Base-by-base conservation (phyloP, 2,329 filamentous ascomycete species). In the Annulohypoxylon truncatum region DNA sequence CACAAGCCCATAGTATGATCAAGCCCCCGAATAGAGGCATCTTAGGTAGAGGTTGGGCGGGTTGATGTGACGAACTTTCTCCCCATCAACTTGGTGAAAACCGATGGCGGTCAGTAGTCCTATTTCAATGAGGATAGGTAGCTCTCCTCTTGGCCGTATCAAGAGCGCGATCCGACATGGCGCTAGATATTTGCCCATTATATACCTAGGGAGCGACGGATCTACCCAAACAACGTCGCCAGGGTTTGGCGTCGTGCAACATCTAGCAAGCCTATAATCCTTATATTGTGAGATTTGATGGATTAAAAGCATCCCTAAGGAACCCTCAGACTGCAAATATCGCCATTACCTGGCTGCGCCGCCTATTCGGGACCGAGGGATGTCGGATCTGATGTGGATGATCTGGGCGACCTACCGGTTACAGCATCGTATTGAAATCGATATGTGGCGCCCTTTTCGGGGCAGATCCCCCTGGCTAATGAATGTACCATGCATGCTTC, bases 331-430 rank as follows among this genome's bases (percentile, higher is more conserved):
- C 12, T 33, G 8, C 29, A 35, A 33, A 26, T 53, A 35, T 54
- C 48, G 31, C 12, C 24, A 55, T 61, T 63, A 57, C 61, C 55
- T 55, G 54, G 47, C 44, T 61, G 52, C 40, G 50, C 62, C 57
- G 61, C 48, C 28, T 44, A 52, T 50, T 66, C 66, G 62, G 66
- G 55, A 57, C 66, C 66, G 66, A 68, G 33, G 47, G 31, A 31
- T 6, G 40, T 68, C 51, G 51, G 62, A 63, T 31, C 20, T 50
- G 24, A 46, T 13, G 26, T 20, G 35, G 15, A 33, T 13, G 31
- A 24, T 40, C 50, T 29, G 28, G 28, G 42, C 12, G 18, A 5
- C 15, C 10, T 40, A 20, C 15, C 26, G 29, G 56, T 51, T 24
- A 28, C 44, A 48, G 28, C 18, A 48, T 65, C 40, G 57, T 65